Base-by-base conservation (phyloP, 164 flowering plant species). In the Nymphaea thermarum region DNA sequence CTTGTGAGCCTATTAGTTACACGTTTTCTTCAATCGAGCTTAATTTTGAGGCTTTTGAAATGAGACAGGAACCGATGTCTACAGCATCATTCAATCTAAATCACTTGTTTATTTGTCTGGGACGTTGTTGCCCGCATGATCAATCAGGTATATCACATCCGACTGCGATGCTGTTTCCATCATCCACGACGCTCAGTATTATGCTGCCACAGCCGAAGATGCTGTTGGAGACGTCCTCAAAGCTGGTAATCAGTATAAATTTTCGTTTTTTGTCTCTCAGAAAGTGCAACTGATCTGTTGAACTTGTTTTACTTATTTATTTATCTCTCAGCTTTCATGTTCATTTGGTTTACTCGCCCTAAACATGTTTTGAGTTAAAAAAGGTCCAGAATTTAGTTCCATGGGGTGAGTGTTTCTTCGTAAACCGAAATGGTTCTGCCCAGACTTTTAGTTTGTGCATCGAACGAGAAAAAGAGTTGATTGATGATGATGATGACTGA, bases 91-190 rank as follows among this genome's bases (percentile, higher is more conserved):
- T 25, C 36, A 25, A 25, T 25, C 36, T 25, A 25, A 25, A 25
- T 25, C 36, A 25, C 36, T 25, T 25, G 36, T 25, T 25, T 25
- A 25, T 25, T 25, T 25, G 36, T 25, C 36, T 25, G 36, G 36
- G 36, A 25, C 36, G 1, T 25, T 15, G 10, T 59, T 36, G 70
- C 17, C 41, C 43, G 42, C 67, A 4, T 18, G 59, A 41, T 67
- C 18, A 62, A 73, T 69, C 78, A 93, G 98, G 86, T 94, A 94
- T 78, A 87, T 94, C 36, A 80, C 86, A 8, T 91, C 99, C 4
- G 99, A 94, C 67, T 94, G 97, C 70, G 95, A 90, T 64, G 93
- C 95, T 0, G 97, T 91, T 8, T 73, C 82, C 6, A 73, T 91
- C 71, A 85, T 91, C 62, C 70, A 82, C 65, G 88, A 84, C 43